Conservation (phyloP, 2,329 filamentous ascomycete species). For the Aspergillus sp. region DNA sequence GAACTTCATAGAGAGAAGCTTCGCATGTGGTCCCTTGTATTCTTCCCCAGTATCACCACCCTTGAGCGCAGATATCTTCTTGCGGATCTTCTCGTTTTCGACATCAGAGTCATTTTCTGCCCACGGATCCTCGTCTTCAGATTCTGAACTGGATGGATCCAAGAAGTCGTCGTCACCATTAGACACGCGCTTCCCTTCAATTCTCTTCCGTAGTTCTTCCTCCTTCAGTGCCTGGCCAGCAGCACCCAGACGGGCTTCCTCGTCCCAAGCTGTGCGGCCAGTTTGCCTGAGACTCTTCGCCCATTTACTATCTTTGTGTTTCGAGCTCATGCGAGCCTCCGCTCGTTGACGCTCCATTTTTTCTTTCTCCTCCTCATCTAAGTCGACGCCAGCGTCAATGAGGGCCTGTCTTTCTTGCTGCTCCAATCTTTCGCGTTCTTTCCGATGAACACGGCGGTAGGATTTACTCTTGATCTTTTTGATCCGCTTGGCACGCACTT, state of each 20-base stretch:
- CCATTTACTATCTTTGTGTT: slow-evolving; percentile 87
- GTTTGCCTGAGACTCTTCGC: slow-evolving; percentile 75
- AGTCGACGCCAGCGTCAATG: slow-evolving; percentile 52
- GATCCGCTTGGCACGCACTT: slow-evolving; percentile 81
- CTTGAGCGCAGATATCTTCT: slow-evolving; percentile 44
- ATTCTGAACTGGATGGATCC: slow-evolving; percentile 53
- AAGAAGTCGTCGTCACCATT: slow-evolving; percentile 54
- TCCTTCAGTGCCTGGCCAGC: slow-evolving; percentile 75
- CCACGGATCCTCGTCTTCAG: slow-evolving; percentile 53
- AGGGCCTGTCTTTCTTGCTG: slow-evolving; percentile 53
- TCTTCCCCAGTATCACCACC: slow-evolving; percentile 37
- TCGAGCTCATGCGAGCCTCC: slow-evolving; percentile 74
- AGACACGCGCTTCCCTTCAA: slow-evolving; percentile 63
- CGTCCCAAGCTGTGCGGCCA: slow-evolving; percentile 79
- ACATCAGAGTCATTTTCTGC: slow-evolving; percentile 42
- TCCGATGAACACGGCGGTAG: slow-evolving; percentile 86
- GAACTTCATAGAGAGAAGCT: slow-evolving; percentile 79
- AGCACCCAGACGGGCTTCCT: slow-evolving; percentile 70
- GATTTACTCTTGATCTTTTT: slow-evolving; percentile 99
- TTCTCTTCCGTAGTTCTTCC: slow-evolving; percentile 71
- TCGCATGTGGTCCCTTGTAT: slow-evolving; percentile 49
- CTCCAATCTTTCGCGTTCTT: slow-evolving; percentile 57
- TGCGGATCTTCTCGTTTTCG: slow-evolving; percentile 29
- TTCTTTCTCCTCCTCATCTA: slow-evolving; percentile 59
- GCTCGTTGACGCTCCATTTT: slow-evolving; percentile 67